Percentiles rank a stretch among this genome's conserved stretches.
These are phyloP conservation scores for Adansonia digitata DNA, from an alignment of 345 rosid genomes.

Conservation along the genomic window DNA sequence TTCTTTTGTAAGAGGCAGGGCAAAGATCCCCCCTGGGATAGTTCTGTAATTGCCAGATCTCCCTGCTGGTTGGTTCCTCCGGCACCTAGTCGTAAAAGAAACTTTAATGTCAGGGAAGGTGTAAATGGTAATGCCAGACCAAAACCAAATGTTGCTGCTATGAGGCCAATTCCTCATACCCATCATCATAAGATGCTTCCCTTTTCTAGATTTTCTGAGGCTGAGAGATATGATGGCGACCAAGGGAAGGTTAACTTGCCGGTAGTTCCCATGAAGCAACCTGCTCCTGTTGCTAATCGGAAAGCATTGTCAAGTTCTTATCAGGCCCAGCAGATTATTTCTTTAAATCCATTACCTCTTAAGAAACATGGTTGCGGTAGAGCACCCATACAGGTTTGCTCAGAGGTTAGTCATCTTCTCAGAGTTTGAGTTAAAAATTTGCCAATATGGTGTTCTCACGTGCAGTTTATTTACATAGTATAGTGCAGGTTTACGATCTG, in stretches of 20 bases:
- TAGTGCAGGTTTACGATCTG: background rate
- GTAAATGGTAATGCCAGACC: conserved; percentile 51
- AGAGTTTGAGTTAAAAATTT: conserved; percentile 6
- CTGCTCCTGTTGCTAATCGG: conserved; percentile 57
- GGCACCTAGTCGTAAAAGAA: conserved; percentile 64
- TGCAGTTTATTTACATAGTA: background rate
- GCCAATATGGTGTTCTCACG: background rate
- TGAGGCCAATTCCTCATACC: conserved; percentile 91
- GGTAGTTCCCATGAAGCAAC: conserved; percentile 57
- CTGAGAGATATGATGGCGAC: conserved; percentile 72
- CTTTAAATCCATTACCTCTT: conserved; percentile 86
- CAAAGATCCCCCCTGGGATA: conserved; percentile 28
- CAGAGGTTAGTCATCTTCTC: conserved; percentile 57
- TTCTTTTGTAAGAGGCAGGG: conserved; percentile 58
- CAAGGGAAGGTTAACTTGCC: conserved; percentile 60
- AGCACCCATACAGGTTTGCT: conserved; percentile 87
- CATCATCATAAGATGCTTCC: conserved; percentile 75
- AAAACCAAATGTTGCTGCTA: conserved; percentile 58
- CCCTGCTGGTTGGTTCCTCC: conserved; percentile 90
- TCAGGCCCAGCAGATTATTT: conserved; percentile 85
- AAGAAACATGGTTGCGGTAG: conserved; percentile 99
- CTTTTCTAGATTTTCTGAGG: conserved; percentile 64
- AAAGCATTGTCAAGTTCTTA: conserved; percentile 74
- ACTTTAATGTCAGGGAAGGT: conserved; percentile 26
- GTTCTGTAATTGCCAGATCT: conserved; percentile 31